These are phyloP conservation scores for Microbotryum silenes-acaulis DNA, from an alignment of 1,284 basidiomycete species.

Conservation along the genomic window DNA sequence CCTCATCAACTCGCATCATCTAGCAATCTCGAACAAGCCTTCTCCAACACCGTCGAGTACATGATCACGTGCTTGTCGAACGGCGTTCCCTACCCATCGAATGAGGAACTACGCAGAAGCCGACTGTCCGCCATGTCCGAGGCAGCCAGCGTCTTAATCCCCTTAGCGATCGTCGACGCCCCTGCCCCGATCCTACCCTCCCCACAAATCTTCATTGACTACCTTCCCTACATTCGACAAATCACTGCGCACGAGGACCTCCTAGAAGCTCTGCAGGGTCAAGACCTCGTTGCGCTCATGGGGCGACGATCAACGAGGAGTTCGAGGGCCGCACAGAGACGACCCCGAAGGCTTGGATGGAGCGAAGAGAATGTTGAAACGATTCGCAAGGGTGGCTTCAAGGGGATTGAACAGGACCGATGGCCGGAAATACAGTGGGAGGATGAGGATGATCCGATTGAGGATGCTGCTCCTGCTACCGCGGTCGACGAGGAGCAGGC, in stretches of 20 bases:
- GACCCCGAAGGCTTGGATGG: too few relatives aligned
- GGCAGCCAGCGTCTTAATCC: not conserved
- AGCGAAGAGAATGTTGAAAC: too few relatives aligned
- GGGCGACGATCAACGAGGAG: too few relatives aligned
- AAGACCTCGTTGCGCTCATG: too few relatives aligned
- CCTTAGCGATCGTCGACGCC: slow-evolving; percentile 3
- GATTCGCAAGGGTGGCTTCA: too few relatives aligned
- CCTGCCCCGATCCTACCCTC: slow-evolving; percentile 9
- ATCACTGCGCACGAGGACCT: slow-evolving; percentile 65
- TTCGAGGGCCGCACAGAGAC: too few relatives aligned
- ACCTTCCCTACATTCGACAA: slow-evolving; percentile 58
- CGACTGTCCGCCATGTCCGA: not conserved
- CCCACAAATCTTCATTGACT: slow-evolving; percentile 53
- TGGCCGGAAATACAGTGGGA: too few relatives aligned
- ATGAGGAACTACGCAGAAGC: not conserved
- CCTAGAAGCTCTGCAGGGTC: slow-evolving; percentile 30
- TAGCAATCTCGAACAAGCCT: not conserved
- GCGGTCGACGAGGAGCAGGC: too few relatives aligned
- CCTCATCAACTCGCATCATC: not conserved
- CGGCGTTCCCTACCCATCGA: not conserved
- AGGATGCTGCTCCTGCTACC: too few relatives aligned
- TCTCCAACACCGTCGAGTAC: slow-evolving; percentile 4
- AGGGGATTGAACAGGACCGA: too few relatives aligned
- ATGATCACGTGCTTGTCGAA: slow-evolving; percentile 3
- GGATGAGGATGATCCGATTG: too few relatives aligned